Base-by-base conservation (phyloP, 805 yeast genomes). In the Torulaspora quercuum region DNA sequence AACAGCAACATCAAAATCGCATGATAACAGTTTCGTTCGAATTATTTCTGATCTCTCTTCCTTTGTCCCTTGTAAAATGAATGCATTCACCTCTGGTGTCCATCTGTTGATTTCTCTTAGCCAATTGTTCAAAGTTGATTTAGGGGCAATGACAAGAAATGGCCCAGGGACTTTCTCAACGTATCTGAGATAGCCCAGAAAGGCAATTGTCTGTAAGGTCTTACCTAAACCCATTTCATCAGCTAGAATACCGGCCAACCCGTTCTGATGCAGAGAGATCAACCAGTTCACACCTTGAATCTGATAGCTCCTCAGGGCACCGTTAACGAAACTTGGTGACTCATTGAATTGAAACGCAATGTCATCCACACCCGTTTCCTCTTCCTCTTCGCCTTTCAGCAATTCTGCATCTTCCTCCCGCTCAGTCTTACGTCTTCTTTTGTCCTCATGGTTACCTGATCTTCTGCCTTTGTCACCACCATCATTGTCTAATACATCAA, bases 151-250 rank as follows among this genome's bases (percentile, higher is more conserved):
- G 12, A 83, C 80, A 43, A 83, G 66, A 55, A 78, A 85, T 3
- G 94, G 94, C 3, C 92, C 92, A 25, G 68, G 69, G 19, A 73
- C 67, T 20, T 72, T 66, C 46, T 72, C 76, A 37, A 77, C 59
- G 52, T 76, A 81, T 43, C 92, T 68, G 26, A 83, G 63, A 53
- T 79, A 83, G 2, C 90, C 90, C 29, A 83, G 60, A 45, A 80
- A 80, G 6, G 90, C 75, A 45, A 83, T 82, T 0, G 90, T 83
- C 58, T 83, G 92, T 40, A 83, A 63, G 3, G 92, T 83, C 56
- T 83, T 83, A 49, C 92, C 92, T 44, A 83, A 63, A 1, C 92
- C 92, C 92, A 83, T 83, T 62, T 83, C 92, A 61, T 83, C 92
- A 1, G 92, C 92, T 41, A 83, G 67, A 15, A 83, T 82, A 42